phyloP scores from a whole-genome alignment of 805 yeast genomes.

The Millerozyma miso region DNA sequence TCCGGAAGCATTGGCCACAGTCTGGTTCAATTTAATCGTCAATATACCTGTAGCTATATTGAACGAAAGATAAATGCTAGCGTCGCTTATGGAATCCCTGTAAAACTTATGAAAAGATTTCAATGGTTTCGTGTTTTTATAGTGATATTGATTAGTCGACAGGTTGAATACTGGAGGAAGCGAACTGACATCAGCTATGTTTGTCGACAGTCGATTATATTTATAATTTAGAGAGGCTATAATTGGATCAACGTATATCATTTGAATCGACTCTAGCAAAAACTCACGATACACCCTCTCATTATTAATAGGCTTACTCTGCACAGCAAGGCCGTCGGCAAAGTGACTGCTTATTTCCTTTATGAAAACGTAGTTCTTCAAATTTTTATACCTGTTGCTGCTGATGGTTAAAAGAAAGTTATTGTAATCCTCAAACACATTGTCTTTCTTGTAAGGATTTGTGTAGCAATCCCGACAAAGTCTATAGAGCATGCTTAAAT shows the following conservation, averaged over 20 bases:
- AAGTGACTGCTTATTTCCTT: slow-evolving; percentile 19
- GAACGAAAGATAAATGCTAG: slow-evolving; percentile 14
- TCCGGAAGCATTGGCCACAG: slow-evolving; percentile 8
- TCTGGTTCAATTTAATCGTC: slow-evolving; percentile 21
- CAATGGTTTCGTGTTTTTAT: slow-evolving; percentile 17
- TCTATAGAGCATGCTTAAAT: slow-evolving; percentile 20
- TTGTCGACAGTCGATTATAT: slow-evolving; percentile 27
- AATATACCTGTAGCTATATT: slow-evolving; percentile 13
- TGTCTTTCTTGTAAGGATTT: slow-evolving; percentile 24
- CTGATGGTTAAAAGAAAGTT: slow-evolving; percentile 20
- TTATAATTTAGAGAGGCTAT: slow-evolving; percentile 30
- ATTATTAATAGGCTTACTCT: slow-evolving; percentile 16
- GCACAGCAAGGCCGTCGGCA: slow-evolving; percentile 17
- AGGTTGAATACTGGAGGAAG: slow-evolving; percentile 7
- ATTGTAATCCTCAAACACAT: slow-evolving; percentile 25
- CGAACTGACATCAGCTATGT: slow-evolving; percentile 22
- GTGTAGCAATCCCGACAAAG: slow-evolving; percentile 25
- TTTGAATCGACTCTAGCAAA: slow-evolving; percentile 29
- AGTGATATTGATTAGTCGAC: slow-evolving; percentile 8
- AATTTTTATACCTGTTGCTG: slow-evolving; percentile 11
- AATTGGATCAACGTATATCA: slow-evolving; percentile 37
- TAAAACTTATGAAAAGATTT: slow-evolving; percentile 19
- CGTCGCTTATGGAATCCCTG: slow-evolving; percentile 10
- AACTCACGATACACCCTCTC: slow-evolving; percentile 35
- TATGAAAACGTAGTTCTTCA: slow-evolving; percentile 14